Base-by-base conservation (phyloP, 192 early-diverging fungal species). In the Coemansia sp. region DNA sequence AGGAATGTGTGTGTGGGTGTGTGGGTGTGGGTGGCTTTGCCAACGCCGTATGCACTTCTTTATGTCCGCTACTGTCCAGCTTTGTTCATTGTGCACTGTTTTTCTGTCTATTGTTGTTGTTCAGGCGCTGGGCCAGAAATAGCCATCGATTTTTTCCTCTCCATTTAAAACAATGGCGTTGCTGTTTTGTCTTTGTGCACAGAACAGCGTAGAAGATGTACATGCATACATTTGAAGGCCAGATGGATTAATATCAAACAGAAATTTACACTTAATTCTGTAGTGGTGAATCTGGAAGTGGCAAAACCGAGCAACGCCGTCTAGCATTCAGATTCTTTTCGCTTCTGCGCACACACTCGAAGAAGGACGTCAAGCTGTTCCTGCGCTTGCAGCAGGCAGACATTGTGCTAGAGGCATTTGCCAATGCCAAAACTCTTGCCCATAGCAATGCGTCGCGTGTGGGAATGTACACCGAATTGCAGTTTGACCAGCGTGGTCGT, bases 381-480 rank as follows among this genome's bases (percentile, higher is more conserved):
- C 82, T 84, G 41, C 75, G 68, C 86, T 87, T 81, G 88, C 89
- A 70, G 80, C 87, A 67, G 76, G 86, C 65, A 61, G 86, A 69
- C 64, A 89, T 60, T 85, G 89, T 98, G 70, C 79, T 96, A 9
- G 90, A 95, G 69, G 91, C 93, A 12, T 97, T 98, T 70, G 89
- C 90, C 60, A 87, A 86, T 48, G 86, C 90, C 16, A 70, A 85
- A 48, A 92, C 92, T 16, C 49, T 68, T 23, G 65, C 84, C 37
- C 92, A 92, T 67, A 77, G 74, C 41, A 88, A 86, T 69, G 90
- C 93, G 7, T 93, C 93, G 19, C 89, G 91, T 40, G 91, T 90
- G 61, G 91, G 91, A 18, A 87, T 90, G 52, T 97, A 92, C 80
- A 87, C 90, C n/a, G 94, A 98, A 83, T 85, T 94, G 63, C 96